Percentiles rank a stretch among this genome's conserved stretches.
phyloP scores from a whole-genome alignment of 495 filamentous ascomycete species.

The Saxispiralis lemnorum region DNA sequence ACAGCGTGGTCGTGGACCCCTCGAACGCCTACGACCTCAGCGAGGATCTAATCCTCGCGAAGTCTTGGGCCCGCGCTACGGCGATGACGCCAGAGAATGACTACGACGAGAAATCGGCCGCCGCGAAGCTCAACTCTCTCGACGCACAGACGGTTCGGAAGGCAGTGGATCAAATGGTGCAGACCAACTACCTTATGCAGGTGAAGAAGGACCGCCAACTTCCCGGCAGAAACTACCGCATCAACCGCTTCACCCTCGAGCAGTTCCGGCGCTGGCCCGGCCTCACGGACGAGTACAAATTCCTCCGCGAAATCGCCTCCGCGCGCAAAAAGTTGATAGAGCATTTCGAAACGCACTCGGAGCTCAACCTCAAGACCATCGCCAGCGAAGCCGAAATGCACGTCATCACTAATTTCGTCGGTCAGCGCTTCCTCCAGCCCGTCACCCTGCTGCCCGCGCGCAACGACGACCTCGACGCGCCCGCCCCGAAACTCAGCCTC shows the following conservation, averaged over 20 bases:
- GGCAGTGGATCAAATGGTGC: constrained; percentile 39
- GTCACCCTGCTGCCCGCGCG: constrained; percentile 39
- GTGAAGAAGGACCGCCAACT: constrained; percentile 35
- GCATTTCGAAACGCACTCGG: constrained; percentile 18
- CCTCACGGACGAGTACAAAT: constrained; percentile 20
- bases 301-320: constrained; percentile 25
- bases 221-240: constrained; percentile 30
- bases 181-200: constrained; percentile 40
- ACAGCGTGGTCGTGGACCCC: no score
- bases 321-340: constrained; percentile 28
- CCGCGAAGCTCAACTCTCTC: constrained; percentile 26
- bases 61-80: constrained; percentile 46
- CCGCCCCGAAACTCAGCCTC: constrained; percentile 23
- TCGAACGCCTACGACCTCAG: no score
- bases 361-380: constrained; percentile 16
- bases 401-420: constrained; percentile 50
- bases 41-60: constrained; percentile 21
- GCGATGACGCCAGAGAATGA: constrained; percentile 32
- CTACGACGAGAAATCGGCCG: constrained; percentile 31
- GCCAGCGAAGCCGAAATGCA: constrained; percentile 51
- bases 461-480: constrained; percentile 24
- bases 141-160: constrained; percentile 31
- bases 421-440: constrained; percentile 38
- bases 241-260: constrained; percentile 16
- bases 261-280: constrained; percentile 18